A percentile compares a stretch with the other conserved stretches of the same genome.
These are phyloP conservation scores for Penicillium riverlandense DNA, from an alignment of 495 filamentous ascomycete species.

Conservation along the genomic window DNA sequence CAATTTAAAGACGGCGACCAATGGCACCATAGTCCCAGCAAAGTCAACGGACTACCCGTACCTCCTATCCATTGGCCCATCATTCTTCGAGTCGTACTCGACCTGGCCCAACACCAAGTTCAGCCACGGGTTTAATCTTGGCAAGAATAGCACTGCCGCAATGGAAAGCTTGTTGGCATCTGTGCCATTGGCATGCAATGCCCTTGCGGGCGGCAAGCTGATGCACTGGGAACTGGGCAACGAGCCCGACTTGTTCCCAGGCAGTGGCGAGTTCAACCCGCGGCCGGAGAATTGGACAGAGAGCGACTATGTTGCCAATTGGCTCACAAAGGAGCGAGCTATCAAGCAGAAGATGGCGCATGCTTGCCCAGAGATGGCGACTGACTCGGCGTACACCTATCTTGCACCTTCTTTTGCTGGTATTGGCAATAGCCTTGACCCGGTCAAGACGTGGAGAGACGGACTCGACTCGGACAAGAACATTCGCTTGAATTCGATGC, in stretches of 20 bases:
- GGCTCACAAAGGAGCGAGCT: constrained; percentile 46
- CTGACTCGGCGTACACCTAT: constrained; percentile 37
- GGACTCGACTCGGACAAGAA: constrained; percentile 43
- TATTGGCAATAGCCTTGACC: constrained; percentile 43
- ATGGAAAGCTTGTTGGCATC: constrained; percentile 48
- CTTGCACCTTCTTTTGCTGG: constrained; percentile 58
- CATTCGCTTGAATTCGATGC: constrained; percentile 51
- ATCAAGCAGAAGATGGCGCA: constrained; percentile 43
- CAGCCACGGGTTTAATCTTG: constrained; percentile 12
- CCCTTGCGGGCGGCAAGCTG: constrained; percentile 41
- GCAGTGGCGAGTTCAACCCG: constrained; percentile 44
- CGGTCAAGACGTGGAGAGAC: constrained; percentile 41
- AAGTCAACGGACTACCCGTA: constrained; percentile 11
- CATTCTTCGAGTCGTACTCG: constrained; percentile 15
- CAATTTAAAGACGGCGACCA: constrained; percentile 22
- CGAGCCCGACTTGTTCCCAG: constrained; percentile 58
- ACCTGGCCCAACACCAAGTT: constrained; percentile 6
- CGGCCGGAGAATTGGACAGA: constrained; percentile 51
- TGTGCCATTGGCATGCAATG: constrained; percentile 53
- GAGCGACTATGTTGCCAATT: constrained; percentile 51
- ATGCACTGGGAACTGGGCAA: constrained; percentile 59
- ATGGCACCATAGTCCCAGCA: constrained; percentile 5
- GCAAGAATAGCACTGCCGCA: constrained; percentile 4
- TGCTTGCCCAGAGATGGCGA: constrained; percentile 44
- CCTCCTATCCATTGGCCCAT: constrained; percentile 7